Conservation (phyloP, 345 rosid genomes). For the Gossypium bickii region DNA sequence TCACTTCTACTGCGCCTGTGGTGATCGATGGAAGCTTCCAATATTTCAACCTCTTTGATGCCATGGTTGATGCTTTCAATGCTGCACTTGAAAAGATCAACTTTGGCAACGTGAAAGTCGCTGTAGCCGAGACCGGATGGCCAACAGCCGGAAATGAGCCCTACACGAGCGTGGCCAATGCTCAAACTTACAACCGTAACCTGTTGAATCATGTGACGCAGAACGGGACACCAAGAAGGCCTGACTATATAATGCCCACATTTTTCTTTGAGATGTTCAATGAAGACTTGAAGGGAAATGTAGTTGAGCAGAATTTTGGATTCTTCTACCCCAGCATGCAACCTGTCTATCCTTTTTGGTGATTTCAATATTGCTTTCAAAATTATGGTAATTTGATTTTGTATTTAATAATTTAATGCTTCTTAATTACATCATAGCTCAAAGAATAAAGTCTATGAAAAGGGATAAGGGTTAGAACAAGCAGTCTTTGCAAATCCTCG, state of each 20-base stretch:
- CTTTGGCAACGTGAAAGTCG: background rate
- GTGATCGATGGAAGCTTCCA: constrained; percentile 24
- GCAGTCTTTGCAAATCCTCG: too few relatives aligned
- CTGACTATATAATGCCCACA: background rate
- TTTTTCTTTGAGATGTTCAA: constrained; percentile 26
- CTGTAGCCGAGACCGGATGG: constrained; percentile 2
- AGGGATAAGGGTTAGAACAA: too few relatives aligned
- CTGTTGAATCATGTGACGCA: background rate
- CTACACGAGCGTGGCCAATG: background rate
- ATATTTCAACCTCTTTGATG: constrained; percentile 37
- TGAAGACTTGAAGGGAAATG: constrained; percentile 23
- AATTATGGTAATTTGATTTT: too few relatives aligned
- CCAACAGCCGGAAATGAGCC: background rate
- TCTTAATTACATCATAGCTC: too few relatives aligned
- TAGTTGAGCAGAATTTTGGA: constrained; percentile 29
- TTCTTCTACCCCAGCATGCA: constrained; percentile 22
- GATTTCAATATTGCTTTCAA: constrained; percentile 3
- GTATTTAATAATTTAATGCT: too few relatives aligned
- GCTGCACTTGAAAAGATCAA: constrained; percentile 27
- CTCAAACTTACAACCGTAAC: background rate
- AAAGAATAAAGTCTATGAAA: too few relatives aligned
- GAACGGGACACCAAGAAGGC: constrained; percentile 34
- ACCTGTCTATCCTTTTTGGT: constrained; percentile 21
- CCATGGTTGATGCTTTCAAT: constrained; percentile 30
- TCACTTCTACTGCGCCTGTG: constrained; percentile 15